These are phyloP conservation scores for Biancaea sappan DNA, from an alignment of 306 rosid genomes.

Conservation along the genomic window DNA sequence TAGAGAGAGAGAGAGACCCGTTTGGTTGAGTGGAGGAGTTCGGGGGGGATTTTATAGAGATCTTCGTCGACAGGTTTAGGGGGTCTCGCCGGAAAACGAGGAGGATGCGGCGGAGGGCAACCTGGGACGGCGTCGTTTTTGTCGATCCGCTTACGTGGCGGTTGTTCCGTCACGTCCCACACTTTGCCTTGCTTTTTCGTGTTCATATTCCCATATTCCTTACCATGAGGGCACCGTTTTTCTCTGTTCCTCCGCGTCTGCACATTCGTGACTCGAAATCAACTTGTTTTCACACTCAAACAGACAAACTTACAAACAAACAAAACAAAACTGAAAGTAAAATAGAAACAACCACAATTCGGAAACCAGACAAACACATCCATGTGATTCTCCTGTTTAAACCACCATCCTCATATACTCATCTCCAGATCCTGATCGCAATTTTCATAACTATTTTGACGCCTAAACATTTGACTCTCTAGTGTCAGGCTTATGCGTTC, in stretches of 20 bases:
- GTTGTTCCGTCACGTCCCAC: constrained; percentile 61
- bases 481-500: too few relatives aligned
- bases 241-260: constrained; percentile 50
- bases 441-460: too few relatives aligned
- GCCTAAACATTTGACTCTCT: too few relatives aligned
- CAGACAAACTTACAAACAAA: too few relatives aligned
- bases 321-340: too few relatives aligned
- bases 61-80: constrained; percentile 89
- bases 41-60: constrained; percentile 90
- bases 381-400: too few relatives aligned
- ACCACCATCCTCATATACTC: too few relatives aligned
- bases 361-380: too few relatives aligned
- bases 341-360: too few relatives aligned
- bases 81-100: constrained; percentile 18
- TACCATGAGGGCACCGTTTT: constrained; percentile 42
- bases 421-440: too few relatives aligned
- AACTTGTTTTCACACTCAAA: too few relatives aligned
- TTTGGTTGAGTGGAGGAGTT: constrained; percentile 67
- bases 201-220: constrained; percentile 38
- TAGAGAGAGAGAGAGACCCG: constrained; percentile 17
- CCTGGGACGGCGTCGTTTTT: constrained; percentile 40
- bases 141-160: constrained; percentile 27
- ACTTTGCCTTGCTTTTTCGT: constrained; percentile 51
- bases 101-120: constrained; percentile 30
- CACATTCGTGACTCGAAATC: background rate